These are phyloP conservation scores for Cicer bijugum DNA, from an alignment of 306 rosid species.

Conservation along the genomic window DNA sequence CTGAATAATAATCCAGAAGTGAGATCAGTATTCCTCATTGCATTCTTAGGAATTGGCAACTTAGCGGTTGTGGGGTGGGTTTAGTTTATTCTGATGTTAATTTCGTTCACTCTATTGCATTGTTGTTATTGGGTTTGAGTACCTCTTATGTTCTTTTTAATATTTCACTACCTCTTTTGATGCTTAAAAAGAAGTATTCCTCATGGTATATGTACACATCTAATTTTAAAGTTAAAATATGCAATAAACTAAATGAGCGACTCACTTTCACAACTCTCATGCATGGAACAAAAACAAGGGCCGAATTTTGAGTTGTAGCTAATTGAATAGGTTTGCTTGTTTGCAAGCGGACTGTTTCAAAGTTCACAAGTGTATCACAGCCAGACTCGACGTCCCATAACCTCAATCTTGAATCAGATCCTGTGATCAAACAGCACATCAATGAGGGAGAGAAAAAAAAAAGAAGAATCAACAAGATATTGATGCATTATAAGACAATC, in stretches of 20 bases:
- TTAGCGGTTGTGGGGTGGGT: background rate
- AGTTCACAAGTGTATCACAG: slow-evolving; percentile 92
- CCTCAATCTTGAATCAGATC: slow-evolving; percentile 95
- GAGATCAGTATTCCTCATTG: slow-evolving; percentile 35
- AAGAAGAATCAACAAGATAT: slow-evolving; percentile 24
- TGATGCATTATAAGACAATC: slow-evolving; percentile 14
- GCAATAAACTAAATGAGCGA: slow-evolving; percentile 16
- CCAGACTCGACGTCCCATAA: slow-evolving; percentile 93
- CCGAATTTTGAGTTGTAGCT: slow-evolving; percentile 76
- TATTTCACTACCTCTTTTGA: slow-evolving; percentile 1
- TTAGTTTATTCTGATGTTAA: background rate
- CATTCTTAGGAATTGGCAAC: slow-evolving; percentile 2
- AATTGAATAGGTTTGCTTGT: slow-evolving; percentile 85
- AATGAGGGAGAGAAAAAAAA: slow-evolving; percentile 11
- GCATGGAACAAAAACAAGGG: slow-evolving; percentile 90
- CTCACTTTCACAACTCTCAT: slow-evolving; percentile 83
- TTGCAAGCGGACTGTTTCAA: slow-evolving; percentile 86
- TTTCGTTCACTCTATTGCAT: background rate
- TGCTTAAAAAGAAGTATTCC: slow-evolving; percentile 24
- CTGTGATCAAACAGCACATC: slow-evolving; percentile 49
- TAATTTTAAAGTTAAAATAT: slow-evolving; percentile 36
- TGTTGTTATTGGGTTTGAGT: slow-evolving; percentile 4
- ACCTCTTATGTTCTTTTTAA: background rate
- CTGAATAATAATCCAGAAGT: slow-evolving; percentile 56
- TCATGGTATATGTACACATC: slow-evolving; percentile 22